Percentiles rank a stretch among this genome's conserved stretches.
Evolutionary conservation across 2,329 filamentous ascomycete genomes (phyloP).

Genomic region (Cladosporium austrohemisphaericum): DNA sequence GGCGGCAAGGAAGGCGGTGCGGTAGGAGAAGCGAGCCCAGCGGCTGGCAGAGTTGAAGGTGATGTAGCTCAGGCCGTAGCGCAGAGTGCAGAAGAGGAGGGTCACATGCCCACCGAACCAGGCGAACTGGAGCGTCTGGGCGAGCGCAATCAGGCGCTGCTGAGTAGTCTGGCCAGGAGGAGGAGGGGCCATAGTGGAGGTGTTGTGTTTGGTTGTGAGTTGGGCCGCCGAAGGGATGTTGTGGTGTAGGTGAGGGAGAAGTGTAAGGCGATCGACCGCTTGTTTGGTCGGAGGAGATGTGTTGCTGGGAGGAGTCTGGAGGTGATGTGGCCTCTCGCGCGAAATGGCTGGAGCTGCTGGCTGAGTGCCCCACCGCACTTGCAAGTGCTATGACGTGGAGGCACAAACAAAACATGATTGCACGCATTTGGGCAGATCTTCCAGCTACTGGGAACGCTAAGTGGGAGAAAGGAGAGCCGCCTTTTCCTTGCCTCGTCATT

Average conservation of each 20-base stretch:
- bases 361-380: not conserved
- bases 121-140: constrained; percentile 88
- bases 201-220: not conserved
- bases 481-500: no score
- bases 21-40: constrained; percentile 80
- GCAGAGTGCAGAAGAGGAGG: constrained; percentile 75
- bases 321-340: constrained; percentile 1
- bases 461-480: no score
- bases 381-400: constrained; percentile 1
- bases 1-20: constrained; percentile 82
- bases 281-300: not conserved
- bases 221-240: not conserved
- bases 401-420: no score
- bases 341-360: not conserved
- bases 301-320: not conserved
- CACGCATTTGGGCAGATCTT: no score
- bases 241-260: not conserved
- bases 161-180: constrained; percentile 19
- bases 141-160: constrained; percentile 46
- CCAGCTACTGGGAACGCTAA: no score
- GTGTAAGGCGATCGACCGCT: constrained; percentile 3
- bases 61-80: constrained; percentile 81
- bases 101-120: constrained; percentile 71
- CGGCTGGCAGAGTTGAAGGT: constrained; percentile 80
- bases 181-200: constrained; percentile 15